Base-by-base conservation (phyloP, 106 monocot genomes). In the Triglochin maritima region DNA sequence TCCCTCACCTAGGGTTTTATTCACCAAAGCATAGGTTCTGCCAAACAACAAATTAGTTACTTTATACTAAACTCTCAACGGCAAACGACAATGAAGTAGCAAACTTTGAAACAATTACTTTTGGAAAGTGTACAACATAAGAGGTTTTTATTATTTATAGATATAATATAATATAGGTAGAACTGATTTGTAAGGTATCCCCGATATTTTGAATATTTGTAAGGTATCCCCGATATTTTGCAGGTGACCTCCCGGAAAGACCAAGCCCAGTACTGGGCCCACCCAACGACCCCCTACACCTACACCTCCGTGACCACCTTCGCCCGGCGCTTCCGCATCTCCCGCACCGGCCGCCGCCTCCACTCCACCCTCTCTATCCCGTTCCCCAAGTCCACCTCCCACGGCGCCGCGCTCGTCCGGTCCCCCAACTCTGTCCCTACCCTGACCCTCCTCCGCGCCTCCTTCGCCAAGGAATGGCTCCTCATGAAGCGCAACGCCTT, bases 241-340 rank as follows among this genome's bases (percentile, higher is more conserved):
- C 66, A 84, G 81, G 88, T 92, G 5, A 92, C 88, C 12, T 92
- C 92, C 5, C 79, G 69, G 77, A 92, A 92, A 67, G 92, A 92
- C 71, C 92, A 88, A 74, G 81, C 79, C 53, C 92, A 92, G 67
- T 92, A 92, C 70, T 92, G 92, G 92, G 80, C 71, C 4, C 79
- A 85, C 52, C 82, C 65, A 63, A 47, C 9, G 4, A 79, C 46
- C 58, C 88, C 85, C 1, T 92, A 92, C 61, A 59, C 76, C 17
- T 88, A 88, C 71, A 50, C 88, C n/a, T 64, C 92, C 8, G 85
- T 83, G 41, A 14, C 80, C 12, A 88, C 88, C 47, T 88, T 92
- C 53, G 83, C 75, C 3, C 43, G 60, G 56, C 15, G 68, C 0
- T 92, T 83, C 69, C 78, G 71, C 59, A 63, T 63, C 15, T 78